Evolutionary conservation across 2,329 filamentous ascomycete genomes (phyloP), one percentile per base, ranked within the genome.

Genomic region (Nothophaeocryptopus gaeumannii): DNA sequence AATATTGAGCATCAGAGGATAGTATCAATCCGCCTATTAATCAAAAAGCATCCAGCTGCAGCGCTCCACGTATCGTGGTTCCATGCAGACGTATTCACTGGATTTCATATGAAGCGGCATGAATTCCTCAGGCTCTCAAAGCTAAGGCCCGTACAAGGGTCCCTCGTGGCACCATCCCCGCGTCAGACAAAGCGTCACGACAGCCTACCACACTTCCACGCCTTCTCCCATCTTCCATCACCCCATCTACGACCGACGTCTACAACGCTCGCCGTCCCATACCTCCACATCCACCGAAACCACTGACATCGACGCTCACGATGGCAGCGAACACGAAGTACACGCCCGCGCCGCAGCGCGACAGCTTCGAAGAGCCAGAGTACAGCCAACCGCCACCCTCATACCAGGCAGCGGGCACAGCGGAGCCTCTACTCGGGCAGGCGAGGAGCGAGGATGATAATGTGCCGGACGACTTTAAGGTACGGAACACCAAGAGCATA

Each of bases 381-480:
- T 92, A 86, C 74, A 79, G 84, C 50, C 84, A 89, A 65, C 80
- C 90, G 66, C 91, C 92, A 59, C 92, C 92, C 14, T 88, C 88
- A 53, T 96, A 96, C 75, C 79, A 81, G 67, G 77, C 79, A 15
- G 20, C 20, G 20, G 20, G 20, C 4, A 26, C 20, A 3, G 50
- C 51, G 55, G 71, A 77, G 53, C 78, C 82, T 35, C 80, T 88
- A 50, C 79, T 79, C 54, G 85, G 79, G 45, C 68, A 71, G 38
- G 83, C 89, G 44, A 83, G 91, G 63, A 80, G 78, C 67, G 91
- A 91, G 71, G 83, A 91, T 67, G 92, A 96, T 73, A 95, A 96
- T 66, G 69, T 97, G 38, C 92, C 92, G 1, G 92, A 97, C 75
- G 92, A 97, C 72, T 97, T 97, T 83, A 97, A 96, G 80, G 86